A percentile compares a stretch with the other conserved stretches of the same genome.
Evolutionary conservation across 495 filamentous ascomycete species (phyloP).

Genomic region (Penicillium fimorum): DNA sequence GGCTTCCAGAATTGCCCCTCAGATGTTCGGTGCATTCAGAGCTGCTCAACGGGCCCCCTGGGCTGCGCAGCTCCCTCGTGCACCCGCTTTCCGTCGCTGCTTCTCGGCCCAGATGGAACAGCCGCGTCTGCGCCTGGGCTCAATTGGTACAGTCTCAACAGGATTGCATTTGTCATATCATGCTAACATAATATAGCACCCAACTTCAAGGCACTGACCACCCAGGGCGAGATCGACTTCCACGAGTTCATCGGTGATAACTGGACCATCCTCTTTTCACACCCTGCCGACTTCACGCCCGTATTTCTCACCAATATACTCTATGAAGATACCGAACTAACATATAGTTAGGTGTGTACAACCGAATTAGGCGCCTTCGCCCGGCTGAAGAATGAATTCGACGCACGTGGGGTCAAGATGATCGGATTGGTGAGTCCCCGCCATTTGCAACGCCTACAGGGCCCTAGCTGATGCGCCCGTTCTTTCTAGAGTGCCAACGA

Average conservation of each 20-base stretch:
- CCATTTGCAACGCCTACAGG: slow-evolving; percentile 46
- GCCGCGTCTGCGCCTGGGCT: slow-evolving; percentile 60
- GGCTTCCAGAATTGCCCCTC: slow-evolving; percentile 21
- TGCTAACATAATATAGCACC: slow-evolving; percentile 40
- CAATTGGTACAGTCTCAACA: slow-evolving; percentile 35
- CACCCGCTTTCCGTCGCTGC: slow-evolving; percentile 35
- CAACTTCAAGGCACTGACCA: slow-evolving; percentile 65
- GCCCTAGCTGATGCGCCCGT: slow-evolving; percentile 53
- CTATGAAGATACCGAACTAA: background rate
- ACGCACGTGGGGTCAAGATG: slow-evolving; percentile 62
- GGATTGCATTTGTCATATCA: background rate
- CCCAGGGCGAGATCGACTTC: slow-evolving; percentile 66
- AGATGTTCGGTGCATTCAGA: slow-evolving; percentile 30
- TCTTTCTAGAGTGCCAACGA: slow-evolving; percentile 40
- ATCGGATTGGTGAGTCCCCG: slow-evolving; percentile 57
- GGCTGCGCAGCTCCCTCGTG: slow-evolving; percentile 23
- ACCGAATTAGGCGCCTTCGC: slow-evolving; percentile 69
- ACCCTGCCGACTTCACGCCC: slow-evolving; percentile 69
- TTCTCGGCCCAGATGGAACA: slow-evolving; percentile 45
- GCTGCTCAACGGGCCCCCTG: slow-evolving; percentile 29
- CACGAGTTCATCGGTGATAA: slow-evolving; percentile 57
- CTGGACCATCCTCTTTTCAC: slow-evolving; percentile 67
- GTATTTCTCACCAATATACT: slow-evolving; percentile 28
- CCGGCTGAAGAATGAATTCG: slow-evolving; percentile 60
- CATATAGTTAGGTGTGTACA: slow-evolving; percentile 43